Conservation (phyloP, 2,329 filamentous ascomycete genomes). For the Leptographium galeiforme region DNA sequence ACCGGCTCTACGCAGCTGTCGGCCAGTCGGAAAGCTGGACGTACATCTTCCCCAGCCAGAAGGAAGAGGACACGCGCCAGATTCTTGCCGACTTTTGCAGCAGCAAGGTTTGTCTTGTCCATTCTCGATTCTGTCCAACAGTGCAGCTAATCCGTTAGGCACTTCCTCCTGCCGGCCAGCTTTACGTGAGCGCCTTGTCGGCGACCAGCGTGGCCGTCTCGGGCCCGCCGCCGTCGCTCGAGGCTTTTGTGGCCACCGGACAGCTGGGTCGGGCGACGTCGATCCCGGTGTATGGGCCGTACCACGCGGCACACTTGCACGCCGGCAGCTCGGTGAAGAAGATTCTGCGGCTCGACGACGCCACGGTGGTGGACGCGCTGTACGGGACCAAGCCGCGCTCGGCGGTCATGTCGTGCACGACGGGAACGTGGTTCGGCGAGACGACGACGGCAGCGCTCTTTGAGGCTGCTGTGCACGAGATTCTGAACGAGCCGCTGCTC, state of each 20-base stretch:
- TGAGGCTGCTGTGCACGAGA: constrained; percentile 30
- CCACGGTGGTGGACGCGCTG: constrained; percentile 24
- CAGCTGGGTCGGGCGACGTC: constrained; percentile 29
- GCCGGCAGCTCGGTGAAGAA: constrained; percentile 26
- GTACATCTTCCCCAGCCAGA: constrained; percentile 45
- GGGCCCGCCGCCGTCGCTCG: constrained; percentile 36
- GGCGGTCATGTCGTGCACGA: constrained; percentile 36
- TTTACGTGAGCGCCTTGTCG: constrained; percentile 41
- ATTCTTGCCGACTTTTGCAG: constrained; percentile 42
- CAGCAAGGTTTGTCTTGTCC: constrained; percentile 27
- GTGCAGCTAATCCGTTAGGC: background rate
- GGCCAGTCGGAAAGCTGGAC: constrained; percentile 50
- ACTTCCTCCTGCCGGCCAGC: constrained; percentile 28
- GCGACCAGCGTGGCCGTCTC: constrained; percentile 37
- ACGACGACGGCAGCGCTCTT: constrained; percentile 28
- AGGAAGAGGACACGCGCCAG: constrained; percentile 35
- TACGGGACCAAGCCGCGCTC: constrained; percentile 29
- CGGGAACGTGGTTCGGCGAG: constrained; percentile 27
- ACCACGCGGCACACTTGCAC: constrained; percentile 43
- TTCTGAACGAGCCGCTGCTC: constrained; percentile 33
- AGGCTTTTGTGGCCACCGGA: constrained; percentile 24
- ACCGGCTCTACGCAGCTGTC: constrained; percentile 25
- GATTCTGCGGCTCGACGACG: constrained; percentile 30
- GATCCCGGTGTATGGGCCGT: constrained; percentile 42
- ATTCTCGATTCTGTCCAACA: background rate